Base-by-base conservation (phyloP, 148 eudicot species). In the Silene latifolia region DNA sequence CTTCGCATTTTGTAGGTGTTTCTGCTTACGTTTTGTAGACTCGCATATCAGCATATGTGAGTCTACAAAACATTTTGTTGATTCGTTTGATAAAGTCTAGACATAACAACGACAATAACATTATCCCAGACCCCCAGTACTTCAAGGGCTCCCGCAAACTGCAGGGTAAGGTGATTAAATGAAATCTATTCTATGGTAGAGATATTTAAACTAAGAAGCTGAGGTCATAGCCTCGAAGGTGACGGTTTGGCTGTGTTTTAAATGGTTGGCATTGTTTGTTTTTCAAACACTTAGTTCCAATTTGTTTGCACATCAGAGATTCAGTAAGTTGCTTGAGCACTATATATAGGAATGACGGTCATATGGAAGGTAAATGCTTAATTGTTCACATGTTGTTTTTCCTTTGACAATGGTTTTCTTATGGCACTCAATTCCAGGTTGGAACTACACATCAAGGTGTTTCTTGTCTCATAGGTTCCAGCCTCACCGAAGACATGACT, bases 401-500 rank as follows among this genome's bases (percentile, higher is more conserved):
- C 39, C 12, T 21, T 60, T 66, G 23, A 67, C 51, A 48, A n/a
- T 57, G 57, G 42, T 29, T 62, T 20, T 57, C 58, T 47, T 67
- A 19, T 21, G 78, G 39, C 20, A 20, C 66, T 74, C n/a, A 25
- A 11, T 80, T 80, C 39, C 89, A 88, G 93, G 88, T 78, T 64
- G 80, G 78, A 76, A 78, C 82, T 84, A 76, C 79, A 72, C 71
- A 73, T 80, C 82, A 77, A 84, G 48, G 71, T 57, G 56, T 29
- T 77, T 78, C 74, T 80, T 25, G 80, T 67, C 73, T 24, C 66
- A 69, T 39, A 78, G 74, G 72, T 78, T 83, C 82, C 75, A 80
- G 58, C 78, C 64, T 76, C 53, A 42, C 17, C 32, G 27, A 56
- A 67, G 72, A 71, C 76, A 89, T 89, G 91, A 86, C 87, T 59